phyloP scores from a whole-genome alignment of 306 rosid genomes.

The Canavalia ensiformis region DNA sequence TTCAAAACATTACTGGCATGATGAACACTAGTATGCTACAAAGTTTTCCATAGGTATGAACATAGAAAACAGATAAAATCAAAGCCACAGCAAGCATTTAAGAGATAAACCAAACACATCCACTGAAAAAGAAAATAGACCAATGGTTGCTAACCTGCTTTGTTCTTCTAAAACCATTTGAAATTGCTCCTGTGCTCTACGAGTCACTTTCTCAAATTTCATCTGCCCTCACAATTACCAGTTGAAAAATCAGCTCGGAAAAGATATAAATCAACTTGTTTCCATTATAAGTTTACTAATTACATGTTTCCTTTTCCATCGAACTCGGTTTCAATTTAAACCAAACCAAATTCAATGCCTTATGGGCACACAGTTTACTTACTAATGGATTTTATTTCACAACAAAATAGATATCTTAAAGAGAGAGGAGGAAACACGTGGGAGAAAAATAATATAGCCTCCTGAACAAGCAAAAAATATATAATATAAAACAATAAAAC shows the following conservation, averaged over 20 bases:
- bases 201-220: slow-evolving; percentile 91
- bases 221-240: slow-evolving; percentile 62
- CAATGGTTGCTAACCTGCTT: slow-evolving; percentile 69
- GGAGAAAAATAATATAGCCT: not conserved
- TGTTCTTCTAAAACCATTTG: slow-evolving; percentile 93
- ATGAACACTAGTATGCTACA: not conserved
- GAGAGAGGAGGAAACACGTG: not conserved
- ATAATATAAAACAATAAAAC: slow-evolving; percentile 10
- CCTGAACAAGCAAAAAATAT: not conserved
- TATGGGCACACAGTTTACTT: not conserved
- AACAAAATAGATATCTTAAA: not conserved
- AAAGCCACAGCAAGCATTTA: slow-evolving; percentile 12
- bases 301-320: not conserved
- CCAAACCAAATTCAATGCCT: slow-evolving; percentile 14
- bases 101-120: slow-evolving; percentile 27
- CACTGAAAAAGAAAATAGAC: slow-evolving; percentile 18
- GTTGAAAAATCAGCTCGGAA: slow-evolving; percentile 30
- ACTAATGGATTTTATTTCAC: not conserved
- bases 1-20: slow-evolving; percentile 9
- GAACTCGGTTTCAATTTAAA: not conserved
- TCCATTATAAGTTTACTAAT: not conserved
- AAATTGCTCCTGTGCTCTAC: slow-evolving; percentile 96
- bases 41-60: slow-evolving; percentile 5
- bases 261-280: not conserved
- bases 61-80: slow-evolving; percentile 7